Evolutionary conservation across 495 filamentous ascomycete genomes (phyloP).

Genomic region (Coniosporium apollinis): DNA sequence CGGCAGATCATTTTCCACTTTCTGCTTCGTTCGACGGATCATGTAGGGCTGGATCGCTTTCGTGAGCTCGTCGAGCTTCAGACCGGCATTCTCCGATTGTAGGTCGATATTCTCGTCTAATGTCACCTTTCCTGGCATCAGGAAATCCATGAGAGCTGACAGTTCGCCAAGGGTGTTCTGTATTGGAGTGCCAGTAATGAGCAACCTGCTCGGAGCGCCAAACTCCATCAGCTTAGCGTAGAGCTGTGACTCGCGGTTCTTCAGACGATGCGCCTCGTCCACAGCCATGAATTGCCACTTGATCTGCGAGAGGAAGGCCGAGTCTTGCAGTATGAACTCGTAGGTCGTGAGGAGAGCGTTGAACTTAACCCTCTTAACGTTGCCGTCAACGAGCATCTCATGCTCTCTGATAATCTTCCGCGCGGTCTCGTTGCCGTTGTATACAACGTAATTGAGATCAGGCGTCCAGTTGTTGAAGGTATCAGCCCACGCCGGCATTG

Average conservation of each 20-base stretch:
- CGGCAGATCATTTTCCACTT: constrained; percentile 86
- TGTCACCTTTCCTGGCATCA: constrained; percentile 73
- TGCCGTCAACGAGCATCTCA: constrained; percentile 72
- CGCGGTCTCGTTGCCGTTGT: constrained; percentile 71
- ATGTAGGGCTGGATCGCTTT: constrained; percentile 73
- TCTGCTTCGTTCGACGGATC: constrained; percentile 91
- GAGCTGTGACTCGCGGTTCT: constrained; percentile 86
- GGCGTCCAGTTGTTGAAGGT: constrained; percentile 96
- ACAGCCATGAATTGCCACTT: constrained; percentile 97
- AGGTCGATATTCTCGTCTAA: constrained; percentile 85
- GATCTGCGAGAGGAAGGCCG: constrained; percentile 59
- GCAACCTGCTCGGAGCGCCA: constrained; percentile 63
- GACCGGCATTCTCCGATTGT: constrained; percentile 46
- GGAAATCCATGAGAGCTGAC: constrained; percentile 81
- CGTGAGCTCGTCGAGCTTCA: constrained; percentile 55
- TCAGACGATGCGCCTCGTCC: constrained; percentile 92
- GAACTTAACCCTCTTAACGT: constrained; percentile 74
- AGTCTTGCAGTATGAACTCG: constrained; percentile 77
- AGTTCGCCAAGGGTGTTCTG: constrained; percentile 93
- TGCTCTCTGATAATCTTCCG: constrained; percentile 71
- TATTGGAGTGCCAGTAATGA: constrained; percentile 94
- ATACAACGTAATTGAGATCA: constrained; percentile 92
- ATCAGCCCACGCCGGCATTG: constrained; percentile 94
- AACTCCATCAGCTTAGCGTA: constrained; percentile 75
- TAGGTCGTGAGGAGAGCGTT: constrained; percentile 91